phyloP scores from a whole-genome alignment of 2,329 filamentous ascomycete genomes.

The Aureobasidium musti region DNA sequence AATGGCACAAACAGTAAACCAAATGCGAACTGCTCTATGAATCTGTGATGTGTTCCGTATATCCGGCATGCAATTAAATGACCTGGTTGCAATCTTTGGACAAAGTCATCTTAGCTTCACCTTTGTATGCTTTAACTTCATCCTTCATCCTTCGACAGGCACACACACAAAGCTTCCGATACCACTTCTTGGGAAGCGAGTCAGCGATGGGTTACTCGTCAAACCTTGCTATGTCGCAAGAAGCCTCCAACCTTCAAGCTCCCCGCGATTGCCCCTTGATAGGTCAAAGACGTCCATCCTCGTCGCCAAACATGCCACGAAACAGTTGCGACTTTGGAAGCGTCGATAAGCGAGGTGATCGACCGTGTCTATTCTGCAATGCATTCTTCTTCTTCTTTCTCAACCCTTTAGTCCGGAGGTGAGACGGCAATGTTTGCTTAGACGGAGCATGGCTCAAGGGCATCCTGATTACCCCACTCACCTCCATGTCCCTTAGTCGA shows the following conservation, averaged over 20 bases:
- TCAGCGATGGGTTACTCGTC: slow-evolving; percentile 7
- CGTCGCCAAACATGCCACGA: slow-evolving; percentile 11
- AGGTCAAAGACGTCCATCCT: neutral
- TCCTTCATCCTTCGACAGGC: neutral
- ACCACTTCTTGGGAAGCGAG: slow-evolving; percentile 1
- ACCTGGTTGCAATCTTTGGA: neutral
- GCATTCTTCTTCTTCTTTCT: neutral
- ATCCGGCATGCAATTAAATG: neutral
- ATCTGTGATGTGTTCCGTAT: neutral
- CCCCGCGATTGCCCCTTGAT: neutral
- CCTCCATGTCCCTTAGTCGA: neutral
- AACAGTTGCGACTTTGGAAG: neutral
- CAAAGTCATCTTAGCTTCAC: neutral
- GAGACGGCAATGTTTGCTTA: neutral
- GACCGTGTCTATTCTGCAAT: neutral
- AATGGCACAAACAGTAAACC: too few species aligned
- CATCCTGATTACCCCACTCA: neutral
- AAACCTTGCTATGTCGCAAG: slow-evolving; percentile 6
- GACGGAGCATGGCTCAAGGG: neutral
- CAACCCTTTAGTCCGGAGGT: slow-evolving; percentile 2
- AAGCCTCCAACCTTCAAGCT: neutral
- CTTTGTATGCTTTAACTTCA: neutral
- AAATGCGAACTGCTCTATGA: too few species aligned
- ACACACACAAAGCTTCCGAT: neutral
- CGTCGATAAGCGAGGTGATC: neutral